These are phyloP conservation scores for Blastomyces silverae DNA, from an alignment of 2,329 filamentous ascomycete species.

Conservation along the genomic window DNA sequence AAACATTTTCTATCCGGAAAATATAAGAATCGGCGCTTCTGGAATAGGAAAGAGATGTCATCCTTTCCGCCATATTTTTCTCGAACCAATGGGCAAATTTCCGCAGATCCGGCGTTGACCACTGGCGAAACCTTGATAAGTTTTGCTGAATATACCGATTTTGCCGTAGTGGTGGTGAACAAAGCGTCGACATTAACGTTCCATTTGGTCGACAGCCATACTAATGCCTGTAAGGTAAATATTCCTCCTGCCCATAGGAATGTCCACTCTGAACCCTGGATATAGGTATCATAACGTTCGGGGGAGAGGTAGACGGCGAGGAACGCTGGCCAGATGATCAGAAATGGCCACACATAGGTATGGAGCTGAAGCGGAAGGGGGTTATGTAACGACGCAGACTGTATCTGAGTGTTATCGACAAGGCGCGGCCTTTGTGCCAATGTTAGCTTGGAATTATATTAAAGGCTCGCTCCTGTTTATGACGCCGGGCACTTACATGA, in stretches of 20 bases:
- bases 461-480: not conserved
- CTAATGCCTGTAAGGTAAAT: constrained; percentile 74
- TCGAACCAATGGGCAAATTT: constrained; percentile 74
- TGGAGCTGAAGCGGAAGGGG: constrained; percentile 75
- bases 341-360: constrained; percentile 88
- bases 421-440: constrained; percentile 60
- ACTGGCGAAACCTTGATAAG: constrained; percentile 90
- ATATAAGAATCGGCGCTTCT: constrained; percentile 95
- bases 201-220: constrained; percentile 97
- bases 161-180: constrained; percentile 70
- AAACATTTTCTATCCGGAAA: constrained; percentile 66
- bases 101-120: constrained; percentile 79
- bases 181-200: constrained; percentile 76
- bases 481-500: constrained; percentile 16
- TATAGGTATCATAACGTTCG: constrained; percentile 82
- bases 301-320: constrained; percentile 76
- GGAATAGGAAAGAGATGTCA: constrained; percentile 85
- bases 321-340: constrained; percentile 86
- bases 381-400: constrained; percentile 78
- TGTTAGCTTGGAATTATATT: not conserved
- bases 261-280: constrained; percentile 94
- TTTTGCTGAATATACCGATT: constrained; percentile 63
- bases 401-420: constrained; percentile 86
- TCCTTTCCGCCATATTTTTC: constrained; percentile 69
- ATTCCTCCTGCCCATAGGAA: constrained; percentile 90